Evolutionary conservation across 2,329 filamentous ascomycete species (phyloP), one percentile per base, ranked within the genome.

Genomic region (Pseudocercospora pini-densiflorae): DNA sequence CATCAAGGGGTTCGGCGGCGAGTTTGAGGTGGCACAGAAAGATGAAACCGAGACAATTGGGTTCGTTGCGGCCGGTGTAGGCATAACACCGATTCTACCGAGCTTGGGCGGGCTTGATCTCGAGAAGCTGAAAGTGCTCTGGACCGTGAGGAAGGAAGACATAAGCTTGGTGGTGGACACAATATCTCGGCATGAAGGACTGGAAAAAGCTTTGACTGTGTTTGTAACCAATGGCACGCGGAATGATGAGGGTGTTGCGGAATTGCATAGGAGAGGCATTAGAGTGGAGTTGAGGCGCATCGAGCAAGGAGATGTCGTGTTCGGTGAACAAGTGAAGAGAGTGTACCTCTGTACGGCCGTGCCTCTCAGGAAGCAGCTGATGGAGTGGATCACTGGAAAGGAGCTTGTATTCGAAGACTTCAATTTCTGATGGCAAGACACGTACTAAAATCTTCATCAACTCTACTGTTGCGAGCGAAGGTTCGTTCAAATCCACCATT

Each of bases 21-120:
- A 83, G 2, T 90, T 90, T 68, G 72, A 72, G 16, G 74, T 78
- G 5, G 61, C 65, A 49, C 76, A 80, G 33, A 74, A 71, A 21
- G 64, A 62, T 0, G 64, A 74, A 7, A 69, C 80, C 36, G 78
- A 80, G 1, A 79, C 88, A 0, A 75, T 84, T 1, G 82, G 82
- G 0, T 95, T 94, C 70, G 78, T 96, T 3, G 92, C 92, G 5
- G 92, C 87, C 0, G 93, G 93, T 2, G 91, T 97, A 6, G 93
- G 93, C 0, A 92, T 96, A 67, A 97, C 93, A 29, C 93, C 93
- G 1, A 72, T 95, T 3, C 81, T 96, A n/a, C 81, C 79, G 0
- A 78, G 84, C 5, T 75, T 92, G 0, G 58, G 61, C 8, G 49
- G 51, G 10, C 51, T 76, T 23, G 77, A 82, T 65, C 68, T 80